phyloP scores from a whole-genome alignment of 2,329 filamentous ascomycete genomes.

The Lachnellula suecica region DNA sequence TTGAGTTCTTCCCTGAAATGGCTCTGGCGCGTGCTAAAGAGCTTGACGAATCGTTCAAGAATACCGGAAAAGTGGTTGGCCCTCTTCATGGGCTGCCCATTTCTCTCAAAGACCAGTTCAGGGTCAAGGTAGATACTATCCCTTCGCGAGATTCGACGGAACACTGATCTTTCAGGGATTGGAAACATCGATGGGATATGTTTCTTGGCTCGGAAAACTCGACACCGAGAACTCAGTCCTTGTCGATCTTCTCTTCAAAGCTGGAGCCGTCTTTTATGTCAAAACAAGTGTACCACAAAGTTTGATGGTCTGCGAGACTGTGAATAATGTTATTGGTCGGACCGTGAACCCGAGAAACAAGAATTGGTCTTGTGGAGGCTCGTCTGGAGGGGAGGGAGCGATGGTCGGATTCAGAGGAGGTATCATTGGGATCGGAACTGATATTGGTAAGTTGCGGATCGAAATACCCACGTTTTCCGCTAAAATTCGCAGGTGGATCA shows the following conservation, averaged over 20 bases:
- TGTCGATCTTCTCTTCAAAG: conserved; percentile 60
- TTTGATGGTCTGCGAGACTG: conserved; percentile 35
- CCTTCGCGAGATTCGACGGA: not conserved
- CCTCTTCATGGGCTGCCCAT: conserved; percentile 63
- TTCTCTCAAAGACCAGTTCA: conserved; percentile 61
- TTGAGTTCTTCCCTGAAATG: conserved; percentile 47
- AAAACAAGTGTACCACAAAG: conserved; percentile 78
- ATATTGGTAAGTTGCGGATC: conserved; percentile 21
- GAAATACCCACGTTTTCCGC: not conserved
- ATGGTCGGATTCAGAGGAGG: conserved; percentile 27
- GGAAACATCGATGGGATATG: conserved; percentile 58
- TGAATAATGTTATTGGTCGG: conserved; percentile 42
- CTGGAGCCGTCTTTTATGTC: conserved; percentile 80
- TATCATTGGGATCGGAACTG: conserved; percentile 29
- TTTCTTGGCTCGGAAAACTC: conserved; percentile 79
- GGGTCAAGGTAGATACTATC: conserved; percentile 44
- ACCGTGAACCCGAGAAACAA: conserved; percentile 38
- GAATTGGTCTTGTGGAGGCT: conserved; percentile 29
- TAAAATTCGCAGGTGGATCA: conserved; percentile 25
- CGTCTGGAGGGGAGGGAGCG: conserved; percentile 31
- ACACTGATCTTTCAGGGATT: conserved; percentile 35
- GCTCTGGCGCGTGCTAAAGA: conserved; percentile 43
- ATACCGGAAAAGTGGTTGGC: conserved; percentile 45
- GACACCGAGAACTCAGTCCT: conserved; percentile 63
- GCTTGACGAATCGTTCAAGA: conserved; percentile 44